Percentiles rank a stretch among this genome's conserved stretches.
Conservation (phyloP, 2,329 filamentous ascomycete genomes). For the Uncinocarpus reesii region DNA sequence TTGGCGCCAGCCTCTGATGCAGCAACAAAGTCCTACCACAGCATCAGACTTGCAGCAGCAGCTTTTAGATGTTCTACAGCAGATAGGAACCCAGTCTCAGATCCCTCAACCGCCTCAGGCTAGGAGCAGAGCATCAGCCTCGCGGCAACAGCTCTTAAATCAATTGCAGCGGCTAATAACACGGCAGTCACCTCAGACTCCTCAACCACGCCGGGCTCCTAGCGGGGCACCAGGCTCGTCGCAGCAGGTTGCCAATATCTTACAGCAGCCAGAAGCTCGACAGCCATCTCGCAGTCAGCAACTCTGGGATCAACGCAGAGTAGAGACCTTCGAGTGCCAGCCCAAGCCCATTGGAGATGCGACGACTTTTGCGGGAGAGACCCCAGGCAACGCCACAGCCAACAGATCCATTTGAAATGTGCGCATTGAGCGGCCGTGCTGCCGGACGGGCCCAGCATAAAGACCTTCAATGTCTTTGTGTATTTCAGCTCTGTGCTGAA, state of each 20-base stretch:
- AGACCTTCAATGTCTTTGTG: conserved; percentile 2
- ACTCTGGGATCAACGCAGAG: not conserved
- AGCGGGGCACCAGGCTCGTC: not conserved
- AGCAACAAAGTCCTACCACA: not conserved
- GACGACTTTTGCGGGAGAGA: not conserved
- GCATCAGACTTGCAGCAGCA: not conserved
- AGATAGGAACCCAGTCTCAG: not conserved
- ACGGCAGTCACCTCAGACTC: not conserved
- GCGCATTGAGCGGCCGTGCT: not conserved
- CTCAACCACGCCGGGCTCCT: not conserved
- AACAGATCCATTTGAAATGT: not conserved
- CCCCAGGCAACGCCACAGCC: not conserved
- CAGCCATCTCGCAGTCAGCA: not conserved
- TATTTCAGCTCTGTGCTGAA: conserved; percentile 2
- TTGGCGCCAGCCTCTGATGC: not conserved
- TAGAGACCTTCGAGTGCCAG: not conserved
- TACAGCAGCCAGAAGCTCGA: not conserved
- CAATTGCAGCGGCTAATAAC: not conserved
- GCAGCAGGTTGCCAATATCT: not conserved
- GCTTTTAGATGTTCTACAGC: not conserved
- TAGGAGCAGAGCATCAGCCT: not conserved
- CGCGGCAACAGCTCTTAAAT: not conserved
- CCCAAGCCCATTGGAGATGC: not conserved
- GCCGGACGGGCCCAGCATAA: not conserved
- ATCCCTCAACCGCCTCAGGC: not conserved